Evolutionary conservation across 2,329 filamentous ascomycete genomes (phyloP).

Genomic region (Aspergillus pseudoglaucus): DNA sequence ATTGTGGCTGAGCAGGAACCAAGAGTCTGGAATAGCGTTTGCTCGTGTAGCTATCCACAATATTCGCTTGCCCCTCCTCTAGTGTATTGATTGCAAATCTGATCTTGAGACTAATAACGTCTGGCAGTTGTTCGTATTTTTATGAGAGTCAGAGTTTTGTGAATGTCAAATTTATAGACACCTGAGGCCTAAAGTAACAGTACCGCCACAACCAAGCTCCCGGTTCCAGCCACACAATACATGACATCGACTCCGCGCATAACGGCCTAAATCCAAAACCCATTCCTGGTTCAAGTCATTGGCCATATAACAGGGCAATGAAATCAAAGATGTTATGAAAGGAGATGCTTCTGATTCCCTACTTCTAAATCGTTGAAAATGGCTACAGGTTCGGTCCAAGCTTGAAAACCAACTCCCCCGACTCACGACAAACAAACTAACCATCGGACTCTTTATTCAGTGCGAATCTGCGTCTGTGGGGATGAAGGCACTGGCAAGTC

Average conservation of each 20-base stretch:
- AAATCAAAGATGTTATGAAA: slow-evolving; percentile 10
- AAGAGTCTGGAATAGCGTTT: background rate
- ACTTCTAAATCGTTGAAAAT: slow-evolving; percentile 7
- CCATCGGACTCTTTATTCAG: slow-evolving; percentile 34
- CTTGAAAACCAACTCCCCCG: background rate
- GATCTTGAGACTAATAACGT: too few relatives aligned
- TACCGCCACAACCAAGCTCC: background rate
- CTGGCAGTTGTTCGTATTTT: too few relatives aligned
- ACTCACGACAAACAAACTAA: background rate
- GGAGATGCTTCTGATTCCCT: slow-evolving; percentile 2
- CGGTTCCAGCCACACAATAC: background rate
- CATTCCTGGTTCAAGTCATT: background rate
- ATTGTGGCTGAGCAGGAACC: background rate
- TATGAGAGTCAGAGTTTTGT: too few relatives aligned
- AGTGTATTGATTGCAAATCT: too few relatives aligned
- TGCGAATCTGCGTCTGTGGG: slow-evolving; percentile 92
- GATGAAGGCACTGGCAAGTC: slow-evolving; percentile 95
- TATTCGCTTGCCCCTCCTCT: too few relatives aligned
- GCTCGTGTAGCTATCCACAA: too few relatives aligned
- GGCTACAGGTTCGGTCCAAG: slow-evolving; percentile 18
- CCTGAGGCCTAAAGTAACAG: background rate
- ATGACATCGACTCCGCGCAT: background rate
- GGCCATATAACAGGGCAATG: background rate
- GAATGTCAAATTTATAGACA: background rate
- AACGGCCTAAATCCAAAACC: background rate